These are phyloP conservation scores for Pestalotiopsis sp. DNA, from an alignment of 2,329 filamentous ascomycete species.

Conservation along the genomic window DNA sequence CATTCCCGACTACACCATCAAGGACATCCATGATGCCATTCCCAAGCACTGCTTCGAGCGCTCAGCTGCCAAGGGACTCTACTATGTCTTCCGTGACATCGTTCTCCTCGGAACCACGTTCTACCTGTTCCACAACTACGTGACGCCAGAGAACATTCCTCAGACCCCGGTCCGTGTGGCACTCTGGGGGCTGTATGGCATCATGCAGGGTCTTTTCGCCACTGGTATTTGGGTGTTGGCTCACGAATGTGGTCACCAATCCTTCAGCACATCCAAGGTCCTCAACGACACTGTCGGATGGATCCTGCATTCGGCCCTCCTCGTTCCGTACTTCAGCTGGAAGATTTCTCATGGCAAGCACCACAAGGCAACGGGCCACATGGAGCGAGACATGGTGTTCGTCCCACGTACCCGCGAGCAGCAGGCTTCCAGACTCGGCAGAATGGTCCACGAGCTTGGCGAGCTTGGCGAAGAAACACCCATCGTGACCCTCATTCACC, in stretches of 20 bases:
- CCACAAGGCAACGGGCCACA: conserved; percentile 97
- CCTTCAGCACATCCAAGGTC: conserved; percentile 89
- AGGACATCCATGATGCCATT: conserved; percentile 95
- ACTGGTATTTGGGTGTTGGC: conserved; percentile 96
- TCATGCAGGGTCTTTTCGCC: conserved; percentile 89
- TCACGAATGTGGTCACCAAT: conserved; percentile 96
- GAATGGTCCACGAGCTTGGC: conserved; percentile 75
- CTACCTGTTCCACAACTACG: conserved; percentile 84
- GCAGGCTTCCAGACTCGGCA: conserved; percentile 76
- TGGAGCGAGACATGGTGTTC: conserved; percentile 99
- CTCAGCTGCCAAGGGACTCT: conserved; percentile 73
- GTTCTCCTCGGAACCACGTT: conserved; percentile 75
- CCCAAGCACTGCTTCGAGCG: conserved; percentile 97
- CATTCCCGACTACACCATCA: conserved; percentile 94
- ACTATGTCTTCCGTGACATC: conserved; percentile 85
- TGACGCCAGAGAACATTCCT: conserved; percentile 82
- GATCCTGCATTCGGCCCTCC: conserved; percentile 83
- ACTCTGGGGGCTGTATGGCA: conserved; percentile 68
- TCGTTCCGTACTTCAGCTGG: conserved; percentile 99
- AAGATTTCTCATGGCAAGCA: conserved; percentile 99
- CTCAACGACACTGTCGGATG: conserved; percentile 93
- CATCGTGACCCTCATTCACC: conserved; percentile 72
- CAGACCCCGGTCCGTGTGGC: conserved; percentile 66
- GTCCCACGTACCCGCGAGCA: conserved; percentile 88
- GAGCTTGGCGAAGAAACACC: conserved; percentile 96